A percentile compares a stretch with the other conserved stretches of the same genome.
phyloP scores from a whole-genome alignment of 305 asterid species.

The Fraxinus ornus region DNA sequence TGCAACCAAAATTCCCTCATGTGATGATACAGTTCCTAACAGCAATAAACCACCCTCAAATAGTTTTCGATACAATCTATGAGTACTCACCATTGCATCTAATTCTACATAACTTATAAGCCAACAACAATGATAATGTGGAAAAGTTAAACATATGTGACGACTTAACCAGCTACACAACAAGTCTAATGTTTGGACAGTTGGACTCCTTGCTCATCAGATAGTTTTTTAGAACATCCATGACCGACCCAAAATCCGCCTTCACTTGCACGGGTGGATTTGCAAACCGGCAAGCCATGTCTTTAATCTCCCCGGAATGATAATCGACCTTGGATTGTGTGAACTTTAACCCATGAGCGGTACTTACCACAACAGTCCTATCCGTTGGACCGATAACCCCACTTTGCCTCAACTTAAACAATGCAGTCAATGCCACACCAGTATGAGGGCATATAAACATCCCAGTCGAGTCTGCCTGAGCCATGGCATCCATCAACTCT shows the following conservation, averaged over 20 bases:
- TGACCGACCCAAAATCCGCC: slow-evolving; percentile 74
- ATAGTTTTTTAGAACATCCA: slow-evolving; percentile 76
- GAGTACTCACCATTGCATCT: slow-evolving; percentile 2
- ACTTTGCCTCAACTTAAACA: slow-evolving; percentile 62
- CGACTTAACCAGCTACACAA: slow-evolving; percentile 6
- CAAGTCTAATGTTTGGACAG: slow-evolving; percentile 22
- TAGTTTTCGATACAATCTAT: slow-evolving; percentile 5
- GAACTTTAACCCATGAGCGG: slow-evolving; percentile 81
- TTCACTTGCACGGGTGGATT: slow-evolving; percentile 72
- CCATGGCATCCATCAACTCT: slow-evolving; percentile 82
- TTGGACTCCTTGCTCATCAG: slow-evolving; percentile 40
- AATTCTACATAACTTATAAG: slow-evolving; percentile 1
- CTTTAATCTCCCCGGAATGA: slow-evolving; percentile 59
- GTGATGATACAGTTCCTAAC: not conserved
- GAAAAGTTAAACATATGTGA: not conserved
- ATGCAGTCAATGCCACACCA: slow-evolving; percentile 68
- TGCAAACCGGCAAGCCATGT: slow-evolving; percentile 58
- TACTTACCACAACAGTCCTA: slow-evolving; percentile 75
- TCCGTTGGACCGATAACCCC: slow-evolving; percentile 58
- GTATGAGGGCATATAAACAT: slow-evolving; percentile 83
- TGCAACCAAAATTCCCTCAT: slow-evolving; percentile 12
- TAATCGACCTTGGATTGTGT: slow-evolving; percentile 71
- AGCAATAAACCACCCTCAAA: not conserved
- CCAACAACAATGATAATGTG: slow-evolving; percentile 1
- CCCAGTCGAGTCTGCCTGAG: slow-evolving; percentile 78